Conservation (phyloP, 2,329 filamentous ascomycete genomes). For the Pseudogymnoascus sp. region DNA sequence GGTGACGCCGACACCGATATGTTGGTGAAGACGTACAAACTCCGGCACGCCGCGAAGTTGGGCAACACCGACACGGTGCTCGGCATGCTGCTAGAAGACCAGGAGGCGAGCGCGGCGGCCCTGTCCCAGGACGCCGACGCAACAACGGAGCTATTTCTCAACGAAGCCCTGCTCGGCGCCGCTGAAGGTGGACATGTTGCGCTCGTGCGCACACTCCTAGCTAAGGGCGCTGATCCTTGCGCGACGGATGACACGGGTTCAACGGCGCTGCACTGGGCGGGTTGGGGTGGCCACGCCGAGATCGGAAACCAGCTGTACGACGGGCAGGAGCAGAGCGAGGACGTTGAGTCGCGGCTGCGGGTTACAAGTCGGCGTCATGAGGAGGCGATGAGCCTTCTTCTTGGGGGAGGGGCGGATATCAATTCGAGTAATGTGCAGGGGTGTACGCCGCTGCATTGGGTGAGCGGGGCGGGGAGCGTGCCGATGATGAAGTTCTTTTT, state of each 20-base stretch:
- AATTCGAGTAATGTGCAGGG: not conserved
- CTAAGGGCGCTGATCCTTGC: not conserved
- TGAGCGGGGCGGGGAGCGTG: not conserved
- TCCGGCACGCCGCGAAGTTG: not conserved
- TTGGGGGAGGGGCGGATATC: not conserved
- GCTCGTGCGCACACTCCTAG: not conserved
- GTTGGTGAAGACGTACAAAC: not conserved
- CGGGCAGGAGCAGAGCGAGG: not conserved
- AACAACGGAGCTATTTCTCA: not conserved
- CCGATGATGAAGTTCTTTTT: slow-evolving; percentile 1
- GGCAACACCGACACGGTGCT: not conserved
- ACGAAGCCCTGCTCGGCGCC: not conserved
- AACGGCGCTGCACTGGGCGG: not conserved
- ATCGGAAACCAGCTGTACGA: not conserved
- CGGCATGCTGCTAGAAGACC: not conserved
- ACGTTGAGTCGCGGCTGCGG: not conserved
- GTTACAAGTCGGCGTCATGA: not conserved
- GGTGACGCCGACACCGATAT: not conserved
- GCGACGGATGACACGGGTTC: not conserved
- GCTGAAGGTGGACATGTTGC: not conserved
- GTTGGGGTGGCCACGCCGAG: not conserved
- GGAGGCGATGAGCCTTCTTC: not conserved
- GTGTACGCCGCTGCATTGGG: not conserved
- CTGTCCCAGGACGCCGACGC: not conserved
- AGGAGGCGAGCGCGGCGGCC: not conserved